Evolutionary conservation across 2,329 filamentous ascomycete genomes (phyloP).

Genomic region (Cladosporium halotolerans): DNA sequence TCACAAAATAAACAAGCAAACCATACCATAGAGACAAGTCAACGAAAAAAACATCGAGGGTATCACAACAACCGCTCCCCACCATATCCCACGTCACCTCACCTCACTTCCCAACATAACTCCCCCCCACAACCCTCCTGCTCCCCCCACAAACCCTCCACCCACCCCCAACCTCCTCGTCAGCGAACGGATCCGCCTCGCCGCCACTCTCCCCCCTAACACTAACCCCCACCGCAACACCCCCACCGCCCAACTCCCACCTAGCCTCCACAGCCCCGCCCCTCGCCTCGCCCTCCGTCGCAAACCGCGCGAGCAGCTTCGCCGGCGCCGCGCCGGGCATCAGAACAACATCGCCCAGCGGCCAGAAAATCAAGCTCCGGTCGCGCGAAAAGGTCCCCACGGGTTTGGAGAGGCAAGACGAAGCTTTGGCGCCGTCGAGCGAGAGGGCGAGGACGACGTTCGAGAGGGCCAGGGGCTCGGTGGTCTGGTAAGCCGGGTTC

Average conservation of each 20-base stretch:
- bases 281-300: slow-evolving; percentile 64
- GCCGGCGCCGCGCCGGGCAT: slow-evolving; percentile 53
- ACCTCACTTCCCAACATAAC: slow-evolving; percentile 45
- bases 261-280: slow-evolving; percentile 74
- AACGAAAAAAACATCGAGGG: not conserved
- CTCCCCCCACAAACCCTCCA: slow-evolving; percentile 64
- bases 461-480: slow-evolving; percentile 50
- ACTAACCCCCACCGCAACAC: slow-evolving; percentile 58
- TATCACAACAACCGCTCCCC: not conserved
- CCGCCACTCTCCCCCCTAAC: slow-evolving; percentile 36
- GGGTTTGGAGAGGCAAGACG: slow-evolving; percentile 69
- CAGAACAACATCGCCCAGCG: slow-evolving; percentile 65
- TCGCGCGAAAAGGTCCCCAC: slow-evolving; percentile 73
- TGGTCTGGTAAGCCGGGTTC: slow-evolving; percentile 62
- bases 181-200: slow-evolving; percentile 64
- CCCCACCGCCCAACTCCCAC: slow-evolving; percentile 63
- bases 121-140: slow-evolving; percentile 66
- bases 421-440: slow-evolving; percentile 60
- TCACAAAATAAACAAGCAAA: not conserved
- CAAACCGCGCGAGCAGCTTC: slow-evolving; percentile 78
- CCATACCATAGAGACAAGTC: not conserved
- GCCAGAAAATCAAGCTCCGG: slow-evolving; percentile 73
- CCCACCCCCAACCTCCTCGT: slow-evolving; percentile 42
- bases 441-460: slow-evolving; percentile 70
- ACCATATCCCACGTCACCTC: not conserved